Evolutionary conservation across 208 protist species (phyloP), one percentile per base, ranked within the genome.

Genomic region (Porcisia deanei): DNA sequence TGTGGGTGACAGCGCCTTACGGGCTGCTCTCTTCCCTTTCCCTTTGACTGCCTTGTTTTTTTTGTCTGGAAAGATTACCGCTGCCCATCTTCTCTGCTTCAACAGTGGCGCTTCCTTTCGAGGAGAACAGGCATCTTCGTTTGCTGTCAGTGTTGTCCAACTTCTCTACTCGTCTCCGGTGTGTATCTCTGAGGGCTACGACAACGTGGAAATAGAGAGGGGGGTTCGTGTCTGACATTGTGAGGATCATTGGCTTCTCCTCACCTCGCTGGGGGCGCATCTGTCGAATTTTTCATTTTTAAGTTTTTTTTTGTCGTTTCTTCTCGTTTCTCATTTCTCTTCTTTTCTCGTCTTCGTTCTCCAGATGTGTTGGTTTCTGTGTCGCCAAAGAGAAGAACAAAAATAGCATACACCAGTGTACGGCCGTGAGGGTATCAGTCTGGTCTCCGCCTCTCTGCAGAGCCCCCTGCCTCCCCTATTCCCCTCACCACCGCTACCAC

Each of bases 281-380:
- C 49, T 63, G 16, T 57, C 14, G 14, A 41, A 49, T 43, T 80
- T 37, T 79, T 55, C 45, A 1, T 71, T 43, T 58, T 14, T 7
- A 16, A 10, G 25, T 41, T 3, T 43, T 37, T 37, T 34, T 41
- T 69, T n/a, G 54, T 70, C 52, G 20, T 8, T 43, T 66, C 60
- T 68, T 52, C 52, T 64, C 20, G 58, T 14, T 79, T 59, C 16
- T 71, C 43, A 55, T 55, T 60, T 58, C 66, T 70, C 70, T 22
- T 25, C 45, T 53, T 77, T 52, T 39, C n/a, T 70, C 54, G 34
- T 39, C 55, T 2, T 52, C 22, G 34, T 60, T 69, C 45, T 34
- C 6, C 6, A 0, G 41, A 6, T 22, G 1, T 45, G 34, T 67
- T 9, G 25, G 30, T 49, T 20, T 61, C 34, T 45, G 68, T 72